Conservation (phyloP, 306 rosid species). For the Vigna trinervia region DNA sequence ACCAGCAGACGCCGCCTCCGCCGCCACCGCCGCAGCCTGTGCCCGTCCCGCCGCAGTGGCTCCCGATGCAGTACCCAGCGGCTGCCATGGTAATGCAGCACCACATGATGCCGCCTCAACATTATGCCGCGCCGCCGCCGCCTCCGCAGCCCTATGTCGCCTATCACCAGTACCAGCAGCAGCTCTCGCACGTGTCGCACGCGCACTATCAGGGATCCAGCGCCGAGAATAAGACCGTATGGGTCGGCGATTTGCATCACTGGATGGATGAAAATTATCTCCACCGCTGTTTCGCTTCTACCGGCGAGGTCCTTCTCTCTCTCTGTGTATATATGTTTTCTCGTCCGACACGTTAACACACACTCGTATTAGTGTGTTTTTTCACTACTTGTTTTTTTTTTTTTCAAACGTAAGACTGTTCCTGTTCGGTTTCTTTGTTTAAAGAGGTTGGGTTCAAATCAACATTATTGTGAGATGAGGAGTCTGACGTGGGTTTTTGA, state of each 20-base stretch:
- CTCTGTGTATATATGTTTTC: background rate
- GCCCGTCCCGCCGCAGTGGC: conserved; percentile 62
- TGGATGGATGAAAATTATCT: conserved; percentile 98
- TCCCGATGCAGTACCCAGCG: conserved; percentile 88
- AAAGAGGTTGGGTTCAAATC: background rate
- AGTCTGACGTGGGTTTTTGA: background rate
- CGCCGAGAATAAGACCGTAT: conserved; percentile 79
- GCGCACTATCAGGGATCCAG: conserved; percentile 65
- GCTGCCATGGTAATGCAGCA: conserved; percentile 97
- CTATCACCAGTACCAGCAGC: conserved; percentile 73
- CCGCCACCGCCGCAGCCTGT: conserved; percentile 44
- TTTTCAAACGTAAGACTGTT: conserved; percentile 26
- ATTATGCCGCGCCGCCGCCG: conserved; percentile 57
- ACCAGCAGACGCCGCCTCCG: conserved; percentile 36
- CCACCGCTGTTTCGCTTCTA: conserved; percentile 80
- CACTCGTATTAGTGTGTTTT: background rate
- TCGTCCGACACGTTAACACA: background rate
- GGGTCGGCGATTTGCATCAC: conserved; percentile 93
- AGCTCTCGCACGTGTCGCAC: conserved; percentile 54
- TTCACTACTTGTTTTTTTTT: background rate
- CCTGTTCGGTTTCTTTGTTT: background rate
- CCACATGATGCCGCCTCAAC: conserved; percentile 89
- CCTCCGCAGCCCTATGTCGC: conserved; percentile 69
- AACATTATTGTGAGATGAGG: background rate
- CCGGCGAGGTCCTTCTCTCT: conserved; percentile 62